Evolutionary conservation across 148 eudicot genomes (phyloP).

Genomic region (Cornus controversa): DNA sequence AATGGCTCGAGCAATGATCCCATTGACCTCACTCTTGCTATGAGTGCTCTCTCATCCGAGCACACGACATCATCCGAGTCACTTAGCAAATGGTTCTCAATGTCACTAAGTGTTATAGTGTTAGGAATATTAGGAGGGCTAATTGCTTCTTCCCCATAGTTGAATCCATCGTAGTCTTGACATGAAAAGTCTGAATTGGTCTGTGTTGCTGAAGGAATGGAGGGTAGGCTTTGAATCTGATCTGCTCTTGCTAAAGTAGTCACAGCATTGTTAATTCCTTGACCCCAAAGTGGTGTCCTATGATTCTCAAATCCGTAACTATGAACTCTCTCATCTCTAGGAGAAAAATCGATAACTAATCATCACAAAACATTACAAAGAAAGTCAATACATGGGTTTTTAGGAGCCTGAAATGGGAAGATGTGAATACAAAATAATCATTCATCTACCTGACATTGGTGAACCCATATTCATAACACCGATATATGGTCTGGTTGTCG

Average conservation of each 20-base stretch:
- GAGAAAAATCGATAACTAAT: conserved; percentile 13
- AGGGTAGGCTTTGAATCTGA: background rate
- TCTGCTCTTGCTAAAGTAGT: background rate
- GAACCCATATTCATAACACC: background rate
- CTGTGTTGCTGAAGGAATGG: background rate
- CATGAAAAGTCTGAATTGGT: background rate
- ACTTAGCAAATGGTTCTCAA: conserved; percentile 1
- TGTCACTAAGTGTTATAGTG: background rate
- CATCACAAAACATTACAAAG: background rate
- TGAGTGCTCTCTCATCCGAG: background rate
- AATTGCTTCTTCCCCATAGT: background rate
- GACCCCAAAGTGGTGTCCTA: background rate
- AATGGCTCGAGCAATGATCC: background rate
- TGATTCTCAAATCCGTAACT: background rate
- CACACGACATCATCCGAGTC: background rate
- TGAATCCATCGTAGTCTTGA: background rate
- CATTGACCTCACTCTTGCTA: background rate
- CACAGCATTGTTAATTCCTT: background rate
- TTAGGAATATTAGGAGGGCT: background rate
- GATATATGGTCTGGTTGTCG: background rate
- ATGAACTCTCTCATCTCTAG: background rate
- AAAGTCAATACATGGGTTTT: background rate
- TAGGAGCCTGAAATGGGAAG: background rate
- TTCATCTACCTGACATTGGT: conserved; percentile 9
- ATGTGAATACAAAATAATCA: background rate